Evolutionary conservation across 2,329 filamentous ascomycete genomes (phyloP).

Genomic region (Aaosphaeria arxii): DNA sequence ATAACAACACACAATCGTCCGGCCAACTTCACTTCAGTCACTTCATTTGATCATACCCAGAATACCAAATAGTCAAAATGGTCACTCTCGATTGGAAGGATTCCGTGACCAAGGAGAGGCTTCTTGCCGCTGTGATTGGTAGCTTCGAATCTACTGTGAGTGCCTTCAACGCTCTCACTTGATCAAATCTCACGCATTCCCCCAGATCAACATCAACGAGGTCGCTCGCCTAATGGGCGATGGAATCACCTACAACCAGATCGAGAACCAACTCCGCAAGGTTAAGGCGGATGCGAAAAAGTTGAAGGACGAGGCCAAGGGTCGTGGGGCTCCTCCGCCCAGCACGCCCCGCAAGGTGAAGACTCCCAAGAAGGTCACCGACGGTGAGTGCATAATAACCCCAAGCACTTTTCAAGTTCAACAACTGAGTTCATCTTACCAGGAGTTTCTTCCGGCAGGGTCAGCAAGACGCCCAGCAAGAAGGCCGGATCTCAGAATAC

Average conservation of each 20-base stretch:
- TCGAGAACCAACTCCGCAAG: constrained; percentile 47
- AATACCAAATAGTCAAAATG: too few species aligned
- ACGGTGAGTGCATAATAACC: neutral
- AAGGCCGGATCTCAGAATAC: constrained; percentile 2
- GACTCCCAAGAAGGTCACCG: constrained; percentile 4
- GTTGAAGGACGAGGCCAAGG: constrained; percentile 20
- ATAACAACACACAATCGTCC: too few species aligned
- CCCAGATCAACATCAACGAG: constrained; percentile 44
- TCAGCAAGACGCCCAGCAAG: constrained; percentile 10
- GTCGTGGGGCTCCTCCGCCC: constrained; percentile 1
- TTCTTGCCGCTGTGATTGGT: constrained; percentile 41
- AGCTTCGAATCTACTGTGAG: constrained; percentile 29
- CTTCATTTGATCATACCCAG: too few species aligned
- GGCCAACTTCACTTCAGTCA: too few species aligned
- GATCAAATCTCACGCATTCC: neutral
- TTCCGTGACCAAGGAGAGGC: constrained; percentile 34
- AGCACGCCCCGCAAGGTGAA: constrained; percentile 2
- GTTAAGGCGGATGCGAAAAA: constrained; percentile 41
- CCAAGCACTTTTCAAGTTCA: too few species aligned
- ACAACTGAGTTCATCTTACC: too few species aligned
- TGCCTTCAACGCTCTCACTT: neutral
- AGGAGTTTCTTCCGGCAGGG: constrained; percentile 13
- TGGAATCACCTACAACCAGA: constrained; percentile 47
- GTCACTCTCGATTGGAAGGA: constrained; percentile 33
- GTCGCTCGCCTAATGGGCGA: constrained; percentile 46